These are phyloP conservation scores for Camellia lanceoleosa DNA, from an alignment of 148 eudicot species.

Conservation along the genomic window DNA sequence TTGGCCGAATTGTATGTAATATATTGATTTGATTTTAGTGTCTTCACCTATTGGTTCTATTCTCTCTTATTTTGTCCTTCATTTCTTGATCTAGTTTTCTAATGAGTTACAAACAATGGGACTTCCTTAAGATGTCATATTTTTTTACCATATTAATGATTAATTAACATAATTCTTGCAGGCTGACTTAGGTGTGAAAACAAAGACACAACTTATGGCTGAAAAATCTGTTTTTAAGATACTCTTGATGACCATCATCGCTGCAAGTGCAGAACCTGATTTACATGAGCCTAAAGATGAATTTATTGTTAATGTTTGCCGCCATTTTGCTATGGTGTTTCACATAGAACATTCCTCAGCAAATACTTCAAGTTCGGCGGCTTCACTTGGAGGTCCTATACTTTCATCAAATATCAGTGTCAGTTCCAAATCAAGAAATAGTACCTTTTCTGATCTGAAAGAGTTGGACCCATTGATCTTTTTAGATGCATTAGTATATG, in stretches of 20 bases:
- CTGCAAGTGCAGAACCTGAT: conserved; percentile 85
- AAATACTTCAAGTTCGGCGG: conserved; percentile 39
- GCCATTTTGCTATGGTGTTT: conserved; percentile 88
- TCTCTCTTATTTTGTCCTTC: background rate
- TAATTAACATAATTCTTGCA: conserved; percentile 26
- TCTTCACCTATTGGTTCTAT: background rate
- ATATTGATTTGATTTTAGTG: background rate
- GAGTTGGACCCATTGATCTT: conserved; percentile 93
- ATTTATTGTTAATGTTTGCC: conserved; percentile 70
- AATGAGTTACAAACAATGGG: background rate
- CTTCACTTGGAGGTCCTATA: conserved; percentile 49
- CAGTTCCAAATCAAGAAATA: conserved; percentile 48
- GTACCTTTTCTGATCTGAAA: conserved; percentile 60
- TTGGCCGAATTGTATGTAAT: background rate
- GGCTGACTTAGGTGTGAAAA: conserved; percentile 97
- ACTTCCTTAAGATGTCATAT: background rate
- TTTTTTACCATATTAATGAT: background rate
- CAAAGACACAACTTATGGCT: conserved; percentile 98
- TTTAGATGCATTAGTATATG: conserved; percentile 92
- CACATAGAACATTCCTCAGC: conserved; percentile 59
- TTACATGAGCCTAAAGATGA: conserved; percentile 71
- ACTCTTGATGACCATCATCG: conserved; percentile 84
- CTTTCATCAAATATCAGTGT: conserved; percentile 42
- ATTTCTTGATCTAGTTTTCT: background rate
- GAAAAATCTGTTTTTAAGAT: conserved; percentile 93